Percentiles rank a stretch among this genome's conserved stretches.
These are phyloP conservation scores for Zygosaccharomyces sapae DNA, from an alignment of 1,139 yeast genomes.

Conservation along the genomic window DNA sequence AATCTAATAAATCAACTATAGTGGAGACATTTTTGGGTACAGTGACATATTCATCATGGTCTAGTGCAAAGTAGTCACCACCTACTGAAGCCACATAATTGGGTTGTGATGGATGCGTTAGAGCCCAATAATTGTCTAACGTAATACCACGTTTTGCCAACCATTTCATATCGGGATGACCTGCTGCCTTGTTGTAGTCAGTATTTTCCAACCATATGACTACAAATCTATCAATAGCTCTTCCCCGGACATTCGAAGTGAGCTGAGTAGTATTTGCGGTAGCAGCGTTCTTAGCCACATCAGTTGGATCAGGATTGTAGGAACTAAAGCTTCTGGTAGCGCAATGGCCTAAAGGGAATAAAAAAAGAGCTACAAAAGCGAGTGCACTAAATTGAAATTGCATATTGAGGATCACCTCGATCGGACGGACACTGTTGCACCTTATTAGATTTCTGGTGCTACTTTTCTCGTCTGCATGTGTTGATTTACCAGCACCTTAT, in stretches of 20 bases:
- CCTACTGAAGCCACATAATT: slow-evolving; percentile 47
- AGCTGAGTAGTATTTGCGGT: slow-evolving; percentile 36
- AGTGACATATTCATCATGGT: slow-evolving; percentile 41
- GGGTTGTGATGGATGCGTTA: slow-evolving; percentile 51
- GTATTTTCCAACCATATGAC: slow-evolving; percentile 49
- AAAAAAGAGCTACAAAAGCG: background rate
- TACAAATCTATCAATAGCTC: slow-evolving; percentile 42
- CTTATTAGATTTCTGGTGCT: background rate
- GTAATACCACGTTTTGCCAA: slow-evolving; percentile 43
- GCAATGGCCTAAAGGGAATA: background rate
- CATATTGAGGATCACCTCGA: background rate
- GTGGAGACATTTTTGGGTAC: slow-evolving; percentile 45
- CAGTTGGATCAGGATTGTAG: slow-evolving; percentile 38
- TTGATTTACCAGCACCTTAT: background rate
- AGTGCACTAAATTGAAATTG: background rate
- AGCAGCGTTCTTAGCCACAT: slow-evolving; percentile 40
- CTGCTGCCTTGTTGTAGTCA: slow-evolving; percentile 47
- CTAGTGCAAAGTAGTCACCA: slow-evolving; percentile 48
- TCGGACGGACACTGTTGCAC: background rate
- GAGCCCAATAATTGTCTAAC: slow-evolving; percentile 46
- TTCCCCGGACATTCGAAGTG: slow-evolving; percentile 41
- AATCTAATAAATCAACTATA: slow-evolving; percentile 45
- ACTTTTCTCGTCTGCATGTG: background rate
- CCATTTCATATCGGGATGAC: slow-evolving; percentile 40
- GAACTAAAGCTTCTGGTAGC: slow-evolving; percentile 35